phyloP scores from a whole-genome alignment of 352 stramenopile genomes.

The Phytophthora europaea region DNA sequence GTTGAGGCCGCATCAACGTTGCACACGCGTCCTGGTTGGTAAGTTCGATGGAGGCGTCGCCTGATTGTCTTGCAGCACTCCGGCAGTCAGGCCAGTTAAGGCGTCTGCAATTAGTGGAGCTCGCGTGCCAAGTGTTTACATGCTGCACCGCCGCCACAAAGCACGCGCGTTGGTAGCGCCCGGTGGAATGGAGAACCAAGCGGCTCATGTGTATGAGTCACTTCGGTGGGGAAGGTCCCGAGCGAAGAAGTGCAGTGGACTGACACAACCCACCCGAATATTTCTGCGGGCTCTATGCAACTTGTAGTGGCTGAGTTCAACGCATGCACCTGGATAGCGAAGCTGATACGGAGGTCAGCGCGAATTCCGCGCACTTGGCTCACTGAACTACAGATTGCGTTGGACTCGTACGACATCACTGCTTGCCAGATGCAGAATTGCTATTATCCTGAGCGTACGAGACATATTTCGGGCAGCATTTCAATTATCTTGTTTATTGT shows the following conservation, averaged over 20 bases:
- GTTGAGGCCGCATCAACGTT: constrained; percentile 22
- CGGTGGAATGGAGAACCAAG: background rate
- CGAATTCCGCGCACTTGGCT: too few species aligned
- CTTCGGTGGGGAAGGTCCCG: background rate
- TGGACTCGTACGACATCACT: too few species aligned
- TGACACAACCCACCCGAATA: background rate
- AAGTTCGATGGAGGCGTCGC: background rate
- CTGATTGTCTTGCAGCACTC: background rate
- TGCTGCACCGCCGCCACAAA: constrained; percentile 6
- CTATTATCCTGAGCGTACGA: too few species aligned
- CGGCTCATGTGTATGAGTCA: background rate
- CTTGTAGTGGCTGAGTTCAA: background rate
- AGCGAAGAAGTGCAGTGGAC: background rate
- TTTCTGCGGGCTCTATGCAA: background rate
- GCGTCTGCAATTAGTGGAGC: constrained; percentile 8
- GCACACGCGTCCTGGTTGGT: constrained; percentile 12
- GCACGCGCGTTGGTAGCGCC: constrained; percentile 6
- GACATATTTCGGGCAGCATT: too few species aligned
- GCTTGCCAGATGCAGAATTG: too few species aligned
- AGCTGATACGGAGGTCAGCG: background rate
- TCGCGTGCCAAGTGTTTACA: background rate
- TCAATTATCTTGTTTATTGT: too few species aligned
- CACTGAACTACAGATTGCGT: too few species aligned
- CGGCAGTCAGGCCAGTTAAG: constrained; percentile 6
- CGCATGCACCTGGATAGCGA: background rate